Percentiles rank a stretch among this genome's conserved stretches.
phyloP scores from a whole-genome alignment of 345 rosid genomes.

The Psidium guajava region DNA sequence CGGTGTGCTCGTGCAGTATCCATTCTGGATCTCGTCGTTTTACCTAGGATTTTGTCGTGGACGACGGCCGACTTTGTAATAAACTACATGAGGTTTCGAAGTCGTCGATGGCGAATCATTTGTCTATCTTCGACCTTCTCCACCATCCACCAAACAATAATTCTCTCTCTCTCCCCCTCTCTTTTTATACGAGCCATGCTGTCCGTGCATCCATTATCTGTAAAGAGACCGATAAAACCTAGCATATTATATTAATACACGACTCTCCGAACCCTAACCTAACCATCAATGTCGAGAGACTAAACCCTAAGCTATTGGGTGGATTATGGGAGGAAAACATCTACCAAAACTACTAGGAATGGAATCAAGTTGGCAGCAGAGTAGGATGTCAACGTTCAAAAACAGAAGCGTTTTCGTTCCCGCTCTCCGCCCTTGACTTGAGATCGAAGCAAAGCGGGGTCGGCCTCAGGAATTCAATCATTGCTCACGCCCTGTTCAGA shows the following conservation, averaged over 20 bases:
- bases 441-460: not conserved
- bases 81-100: not conserved
- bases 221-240: not conserved
- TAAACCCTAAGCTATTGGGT: not conserved
- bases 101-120: not conserved
- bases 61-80: not conserved
- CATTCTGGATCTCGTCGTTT: not conserved
- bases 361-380: not conserved
- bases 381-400: not conserved
- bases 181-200: not conserved
- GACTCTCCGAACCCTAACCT: not conserved
- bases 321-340: not conserved
- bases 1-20: not conserved
- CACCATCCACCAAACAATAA: not conserved
- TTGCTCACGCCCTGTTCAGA: not conserved
- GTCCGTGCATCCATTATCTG: not conserved
- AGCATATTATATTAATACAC: not conserved
- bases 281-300: not conserved
- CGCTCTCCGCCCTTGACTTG: not conserved
- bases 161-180: not conserved
- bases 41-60: not conserved
- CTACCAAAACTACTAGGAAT: not conserved
- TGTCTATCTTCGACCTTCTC: not conserved
- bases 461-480: not conserved
- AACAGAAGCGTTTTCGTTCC: not conserved